Conservation (phyloP, 306 rosid species). For the Ormosia semicastrata region DNA sequence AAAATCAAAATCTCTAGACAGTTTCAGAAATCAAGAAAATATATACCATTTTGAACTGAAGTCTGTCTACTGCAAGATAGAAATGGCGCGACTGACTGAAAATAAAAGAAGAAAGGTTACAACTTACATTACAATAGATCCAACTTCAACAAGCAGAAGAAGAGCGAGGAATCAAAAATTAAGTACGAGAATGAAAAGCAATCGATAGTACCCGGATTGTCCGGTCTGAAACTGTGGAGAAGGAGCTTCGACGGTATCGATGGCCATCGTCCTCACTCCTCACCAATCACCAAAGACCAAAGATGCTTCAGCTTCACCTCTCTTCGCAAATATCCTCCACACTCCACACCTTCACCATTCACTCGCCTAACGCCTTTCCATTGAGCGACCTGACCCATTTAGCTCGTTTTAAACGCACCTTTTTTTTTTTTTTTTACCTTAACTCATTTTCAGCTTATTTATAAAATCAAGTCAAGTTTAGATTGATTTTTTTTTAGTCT, state of each 20-base stretch:
- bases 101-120: not conserved
- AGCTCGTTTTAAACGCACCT: too few relatives aligned
- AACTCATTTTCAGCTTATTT: too few relatives aligned
- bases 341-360: too few relatives aligned
- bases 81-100: slow-evolving; percentile 76
- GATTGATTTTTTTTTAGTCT: too few relatives aligned
- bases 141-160: not conserved
- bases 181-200: not conserved
- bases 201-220: slow-evolving; percentile 1
- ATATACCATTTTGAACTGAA: slow-evolving; percentile 73
- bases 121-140: too few relatives aligned
- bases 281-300: too few relatives aligned
- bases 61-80: slow-evolving; percentile 83
- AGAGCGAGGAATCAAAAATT: not conserved
- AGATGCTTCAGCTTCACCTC: not conserved
- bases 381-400: too few relatives aligned
- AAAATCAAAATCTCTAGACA: not conserved
- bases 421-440: too few relatives aligned
- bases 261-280: slow-evolving; percentile 33
- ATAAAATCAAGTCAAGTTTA: too few relatives aligned
- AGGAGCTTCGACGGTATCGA: slow-evolving; percentile 35
- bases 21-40: not conserved
- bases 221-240: slow-evolving; percentile 28
- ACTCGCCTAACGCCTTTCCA: too few relatives aligned
- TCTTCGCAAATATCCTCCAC: too few relatives aligned